These are phyloP conservation scores for Vitis labrusca DNA, from an alignment of 164 flowering plant species.

Conservation along the genomic window DNA sequence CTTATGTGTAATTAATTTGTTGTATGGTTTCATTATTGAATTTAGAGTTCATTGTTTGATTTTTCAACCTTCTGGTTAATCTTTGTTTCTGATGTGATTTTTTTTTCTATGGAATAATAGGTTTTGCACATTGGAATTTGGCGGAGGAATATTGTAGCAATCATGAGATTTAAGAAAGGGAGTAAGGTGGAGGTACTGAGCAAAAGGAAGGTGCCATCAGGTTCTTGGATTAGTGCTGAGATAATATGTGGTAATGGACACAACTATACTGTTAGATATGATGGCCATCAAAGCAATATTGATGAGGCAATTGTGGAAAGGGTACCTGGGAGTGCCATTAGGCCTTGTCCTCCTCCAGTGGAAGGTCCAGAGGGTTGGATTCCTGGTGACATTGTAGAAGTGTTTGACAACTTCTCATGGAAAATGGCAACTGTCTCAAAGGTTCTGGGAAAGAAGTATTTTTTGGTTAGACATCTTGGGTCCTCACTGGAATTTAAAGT, in stretches of 20 bases:
- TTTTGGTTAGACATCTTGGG: conserved; percentile 55
- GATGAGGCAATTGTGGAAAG: conserved; percentile 34
- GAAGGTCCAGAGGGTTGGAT: conserved; percentile 39
- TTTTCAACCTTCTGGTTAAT: not conserved
- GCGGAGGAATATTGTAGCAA: conserved; percentile 10
- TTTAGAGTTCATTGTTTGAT: not conserved
- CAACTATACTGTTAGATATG: conserved; percentile 58
- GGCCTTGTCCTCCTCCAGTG: conserved; percentile 67
- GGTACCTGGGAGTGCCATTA: conserved; percentile 60
- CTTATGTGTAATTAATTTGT: not conserved
- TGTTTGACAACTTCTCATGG: conserved; percentile 68
- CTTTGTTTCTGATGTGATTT: not conserved
- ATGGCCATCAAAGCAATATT: conserved; percentile 8
- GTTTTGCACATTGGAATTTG: conserved; percentile 6
- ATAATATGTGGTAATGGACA: conserved; percentile 77
- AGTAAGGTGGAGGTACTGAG: conserved; percentile 68
- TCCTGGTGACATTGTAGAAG: conserved; percentile 72
- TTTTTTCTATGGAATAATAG: conserved; percentile 7
- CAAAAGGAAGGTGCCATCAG: conserved; percentile 50
- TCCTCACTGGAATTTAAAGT: conserved; percentile 35
- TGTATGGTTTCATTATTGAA: not conserved
- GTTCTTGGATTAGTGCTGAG: conserved; percentile 71
- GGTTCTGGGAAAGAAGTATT: conserved; percentile 29
- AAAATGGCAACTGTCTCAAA: conserved; percentile 55
- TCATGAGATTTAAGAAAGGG: conserved; percentile 71